Conservation (phyloP, 768 basidiomycete genomes). For the Boletus sensibilis region DNA sequence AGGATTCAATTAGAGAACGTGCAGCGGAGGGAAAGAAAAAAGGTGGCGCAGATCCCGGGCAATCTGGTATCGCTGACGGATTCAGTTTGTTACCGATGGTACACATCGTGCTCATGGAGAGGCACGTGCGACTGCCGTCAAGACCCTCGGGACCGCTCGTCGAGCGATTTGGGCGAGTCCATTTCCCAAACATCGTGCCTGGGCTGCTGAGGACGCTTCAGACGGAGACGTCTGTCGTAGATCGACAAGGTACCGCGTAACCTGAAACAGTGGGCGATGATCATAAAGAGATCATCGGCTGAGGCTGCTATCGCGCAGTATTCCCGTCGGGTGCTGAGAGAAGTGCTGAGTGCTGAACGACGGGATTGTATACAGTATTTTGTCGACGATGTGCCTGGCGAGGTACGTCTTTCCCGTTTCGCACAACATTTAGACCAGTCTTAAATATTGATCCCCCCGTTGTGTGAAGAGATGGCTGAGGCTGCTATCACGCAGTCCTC, state of each 20-base stretch:
- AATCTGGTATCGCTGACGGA: conserved; percentile 89
- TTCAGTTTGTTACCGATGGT: conserved; percentile 83
- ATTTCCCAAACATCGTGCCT: conserved; percentile 39
- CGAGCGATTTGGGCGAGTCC: conserved; percentile 87
- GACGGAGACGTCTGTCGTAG: conserved; percentile 90
- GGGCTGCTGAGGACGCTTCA: conserved; percentile 82
- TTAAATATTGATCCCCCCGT: no score
- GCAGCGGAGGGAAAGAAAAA: conserved; percentile 91
- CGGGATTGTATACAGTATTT: conserved; percentile 87
- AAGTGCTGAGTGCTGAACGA: conserved; percentile 80
- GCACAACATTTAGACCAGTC: no score
- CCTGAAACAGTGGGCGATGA: conserved; percentile 65
- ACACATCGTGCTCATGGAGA: conserved; percentile 91
- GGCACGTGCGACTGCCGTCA: conserved; percentile 94
- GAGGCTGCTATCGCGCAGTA: conserved; percentile 69
- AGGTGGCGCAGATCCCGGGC: conserved; percentile 93
- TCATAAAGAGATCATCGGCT: conserved; percentile 53
- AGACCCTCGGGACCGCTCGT: conserved; percentile 92
- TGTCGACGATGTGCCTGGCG: conserved; percentile 88
- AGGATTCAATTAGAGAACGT: conserved; percentile 84
- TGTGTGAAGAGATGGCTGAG: conserved; percentile 61
- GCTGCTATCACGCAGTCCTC: conserved; percentile 71
- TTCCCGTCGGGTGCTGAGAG: conserved; percentile 80
- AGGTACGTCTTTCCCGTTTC: no score
- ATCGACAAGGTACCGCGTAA: conserved; percentile 96